phyloP scores from a whole-genome alignment of 1,284 basidiomycete genomes.

The Agroathelia rolfsii region DNA sequence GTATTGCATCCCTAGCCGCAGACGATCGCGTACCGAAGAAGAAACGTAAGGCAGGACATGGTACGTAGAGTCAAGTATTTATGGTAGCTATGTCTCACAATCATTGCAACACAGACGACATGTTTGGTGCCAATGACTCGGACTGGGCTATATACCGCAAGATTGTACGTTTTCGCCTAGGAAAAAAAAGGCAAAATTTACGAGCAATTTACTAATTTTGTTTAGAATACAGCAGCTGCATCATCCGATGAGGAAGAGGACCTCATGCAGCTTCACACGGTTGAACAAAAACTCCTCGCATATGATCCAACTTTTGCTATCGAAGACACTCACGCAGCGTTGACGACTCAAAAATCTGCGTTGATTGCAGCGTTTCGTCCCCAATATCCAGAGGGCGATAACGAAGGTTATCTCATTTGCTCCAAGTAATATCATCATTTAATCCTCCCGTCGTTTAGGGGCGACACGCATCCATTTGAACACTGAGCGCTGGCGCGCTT shows the following conservation, averaged over 20 bases:
- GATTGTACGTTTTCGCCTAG: slow-evolving; percentile 48
- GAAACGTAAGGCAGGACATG: slow-evolving; percentile 68
- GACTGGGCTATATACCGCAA: slow-evolving; percentile 99
- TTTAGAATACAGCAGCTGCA: slow-evolving; percentile 70
- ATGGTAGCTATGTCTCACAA: no score
- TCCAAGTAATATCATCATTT: not conserved
- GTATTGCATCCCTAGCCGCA: slow-evolving; percentile 84
- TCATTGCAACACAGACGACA: slow-evolving; percentile 57
- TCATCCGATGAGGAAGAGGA: slow-evolving; percentile 97
- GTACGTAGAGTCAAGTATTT: slow-evolving; percentile 30
- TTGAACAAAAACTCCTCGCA: slow-evolving; percentile 79
- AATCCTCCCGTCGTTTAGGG: slow-evolving; percentile 17
- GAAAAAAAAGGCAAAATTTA: not conserved
- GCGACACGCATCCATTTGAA: slow-evolving; percentile 79
- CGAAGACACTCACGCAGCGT: slow-evolving; percentile 76
- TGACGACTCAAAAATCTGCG: slow-evolving; percentile 69
- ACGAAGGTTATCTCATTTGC: slow-evolving; percentile 38
- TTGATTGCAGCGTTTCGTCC: slow-evolving; percentile 81
- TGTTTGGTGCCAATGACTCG: slow-evolving; percentile 90
- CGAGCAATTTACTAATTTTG: slow-evolving; percentile 3
- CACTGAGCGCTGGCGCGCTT: slow-evolving; percentile 88
- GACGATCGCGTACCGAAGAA: slow-evolving; percentile 75
- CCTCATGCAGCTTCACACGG: slow-evolving; percentile 52
- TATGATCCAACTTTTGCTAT: slow-evolving; percentile 79
- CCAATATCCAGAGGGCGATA: slow-evolving; percentile 58